Evolutionary conservation across 2,329 filamentous ascomycete genomes (phyloP).

Genomic region (Cercospora zeina): DNA sequence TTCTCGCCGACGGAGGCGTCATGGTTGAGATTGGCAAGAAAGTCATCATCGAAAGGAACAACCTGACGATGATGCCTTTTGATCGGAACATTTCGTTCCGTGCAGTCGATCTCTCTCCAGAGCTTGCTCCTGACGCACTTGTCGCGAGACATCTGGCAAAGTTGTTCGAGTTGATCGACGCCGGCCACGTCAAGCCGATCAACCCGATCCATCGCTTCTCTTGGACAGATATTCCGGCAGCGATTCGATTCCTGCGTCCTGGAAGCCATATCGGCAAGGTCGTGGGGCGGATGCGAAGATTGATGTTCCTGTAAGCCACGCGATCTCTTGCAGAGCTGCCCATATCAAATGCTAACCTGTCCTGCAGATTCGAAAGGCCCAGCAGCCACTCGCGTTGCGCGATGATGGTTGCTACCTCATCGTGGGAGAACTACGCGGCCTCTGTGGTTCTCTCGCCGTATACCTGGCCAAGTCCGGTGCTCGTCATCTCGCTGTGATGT

Average conservation of each 20-base stretch:
- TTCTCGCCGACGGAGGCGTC: constrained; percentile 36
- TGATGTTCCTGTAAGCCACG: not conserved
- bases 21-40: constrained; percentile 37
- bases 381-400: not conserved
- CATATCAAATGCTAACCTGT: not conserved
- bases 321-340: not conserved
- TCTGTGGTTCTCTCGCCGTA: constrained; percentile 25
- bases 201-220: constrained; percentile 13
- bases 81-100: constrained; percentile 18
- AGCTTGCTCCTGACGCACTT: constrained; percentile 25
- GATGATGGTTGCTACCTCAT: constrained; percentile 26
- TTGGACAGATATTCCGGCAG: constrained; percentile 6
- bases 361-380: not conserved
- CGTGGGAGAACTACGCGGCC: constrained; percentile 32
- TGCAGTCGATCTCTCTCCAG: constrained; percentile 26
- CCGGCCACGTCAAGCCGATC: constrained; percentile 16
- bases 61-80: constrained; percentile 28
- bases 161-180: not conserved
- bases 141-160: not conserved
- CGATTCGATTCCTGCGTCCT: constrained; percentile 16
- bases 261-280: constrained; percentile 11
- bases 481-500: constrained; percentile 25
- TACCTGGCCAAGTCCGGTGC: constrained; percentile 30
- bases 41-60: constrained; percentile 22
- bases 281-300: not conserved